These are phyloP conservation scores for Yarrowia hollandica DNA, from an alignment of 805 yeast species.

Conservation along the genomic window DNA sequence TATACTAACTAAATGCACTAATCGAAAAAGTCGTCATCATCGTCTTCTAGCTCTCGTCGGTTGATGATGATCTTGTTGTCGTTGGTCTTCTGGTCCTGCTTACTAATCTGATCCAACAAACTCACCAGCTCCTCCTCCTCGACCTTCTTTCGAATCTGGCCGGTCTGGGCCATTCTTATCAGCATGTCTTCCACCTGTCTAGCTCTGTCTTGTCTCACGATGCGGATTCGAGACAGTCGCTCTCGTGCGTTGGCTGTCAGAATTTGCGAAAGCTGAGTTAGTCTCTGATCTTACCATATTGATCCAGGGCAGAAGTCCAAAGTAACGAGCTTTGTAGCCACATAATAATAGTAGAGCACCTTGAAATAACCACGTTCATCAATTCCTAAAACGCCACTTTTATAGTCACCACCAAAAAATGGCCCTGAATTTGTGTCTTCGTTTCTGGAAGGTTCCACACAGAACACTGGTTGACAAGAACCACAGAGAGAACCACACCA, in stretches of 20 bases:
- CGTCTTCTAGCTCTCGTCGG: slow-evolving; percentile 45
- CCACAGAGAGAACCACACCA: no score
- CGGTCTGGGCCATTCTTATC: slow-evolving; percentile 68
- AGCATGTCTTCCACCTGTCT: slow-evolving; percentile 82
- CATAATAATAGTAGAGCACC: no score
- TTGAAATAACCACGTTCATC: no score
- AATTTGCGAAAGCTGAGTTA: slow-evolving; percentile 57
- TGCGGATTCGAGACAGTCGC: slow-evolving; percentile 76
- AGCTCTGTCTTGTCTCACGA: slow-evolving; percentile 92
- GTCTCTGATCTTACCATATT: neutral
- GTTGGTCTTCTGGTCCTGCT: slow-evolving; percentile 60
- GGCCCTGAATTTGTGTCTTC: no score
- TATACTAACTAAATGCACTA: slow-evolving; percentile 33
- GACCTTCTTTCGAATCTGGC: slow-evolving; percentile 73
- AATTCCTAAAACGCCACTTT: no score
- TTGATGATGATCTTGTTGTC: slow-evolving; percentile 63
- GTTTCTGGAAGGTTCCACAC: no score
- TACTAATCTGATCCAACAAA: slow-evolving; percentile 77
- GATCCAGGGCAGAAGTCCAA: no score
- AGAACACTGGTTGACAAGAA: no score
- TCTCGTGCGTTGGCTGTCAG: slow-evolving; percentile 84
- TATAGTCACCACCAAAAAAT: no score
- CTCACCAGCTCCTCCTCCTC: slow-evolving; percentile 79
- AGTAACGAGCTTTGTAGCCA: no score
- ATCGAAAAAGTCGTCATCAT: slow-evolving; percentile 49